Evolutionary conservation across 306 rosid genomes (phyloP), one percentile per base, ranked within the genome.

Genomic region (Sophora flavescens): DNA sequence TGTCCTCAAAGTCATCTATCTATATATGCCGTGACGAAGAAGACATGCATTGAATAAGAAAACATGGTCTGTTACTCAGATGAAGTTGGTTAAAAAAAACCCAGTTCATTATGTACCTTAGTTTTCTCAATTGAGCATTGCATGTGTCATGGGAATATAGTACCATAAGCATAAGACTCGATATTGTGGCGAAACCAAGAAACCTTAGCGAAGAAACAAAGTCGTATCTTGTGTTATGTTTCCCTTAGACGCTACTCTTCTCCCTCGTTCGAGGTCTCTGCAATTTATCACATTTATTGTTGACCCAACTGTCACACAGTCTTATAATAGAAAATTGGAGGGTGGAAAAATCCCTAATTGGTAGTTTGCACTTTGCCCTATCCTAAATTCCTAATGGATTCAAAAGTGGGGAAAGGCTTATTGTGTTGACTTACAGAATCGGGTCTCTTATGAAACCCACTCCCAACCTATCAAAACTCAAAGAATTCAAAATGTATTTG

Each of bases 231-330:
- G 48, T 38, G 56, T 68, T 13, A 5, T 22, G 44, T 82, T 81
- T 89, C 26, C 71, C 91, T 85, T 89, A 57, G 83, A 87, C 93
- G 91, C 74, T 52, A 89, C 88, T 89, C 87, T 56, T 86, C 84
- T 72, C 26, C 77, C 76, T 13, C 78, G 82, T 68, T 80, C 87
- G 33, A 84, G 74, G 84, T 64, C 74, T 74, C 42, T 42, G 35
- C 60, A 22, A 70, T 60, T 42, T 63, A 7, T 26, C 35, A n/a
- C 36, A 38, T 47, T 14, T 42, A 38, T 50, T 17, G 41, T 58
- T 66, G 63, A 80, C 76, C 72, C 64, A 42, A 57, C 26, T 18
- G 26, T 33, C 8, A 17, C 14, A 30, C 22, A 22, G 22, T 22
- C 22, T 22, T 22, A 22, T 22, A 22, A 22, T 22, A 22, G 22